Evolutionary conservation across 805 yeast species (phyloP).

Genomic region (Hanseniaspora vineae): DNA sequence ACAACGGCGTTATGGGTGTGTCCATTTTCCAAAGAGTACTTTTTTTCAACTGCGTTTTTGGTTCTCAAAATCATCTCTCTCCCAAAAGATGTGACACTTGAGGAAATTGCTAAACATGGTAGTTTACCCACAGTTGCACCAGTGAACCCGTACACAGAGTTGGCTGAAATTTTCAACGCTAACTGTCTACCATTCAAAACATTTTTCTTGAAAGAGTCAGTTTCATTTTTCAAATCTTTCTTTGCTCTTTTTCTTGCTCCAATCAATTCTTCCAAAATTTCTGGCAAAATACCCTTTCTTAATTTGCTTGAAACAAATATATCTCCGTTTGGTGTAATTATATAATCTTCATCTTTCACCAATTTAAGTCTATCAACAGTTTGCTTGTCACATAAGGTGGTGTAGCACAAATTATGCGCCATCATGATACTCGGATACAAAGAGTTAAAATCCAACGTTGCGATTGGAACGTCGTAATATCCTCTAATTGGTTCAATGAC

Average conservation of each 20-base stretch:
- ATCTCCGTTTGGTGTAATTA: constrained; percentile 84
- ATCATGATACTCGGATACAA: constrained; percentile 97
- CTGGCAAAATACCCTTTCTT: constrained; percentile 82
- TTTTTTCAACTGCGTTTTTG: constrained; percentile 69
- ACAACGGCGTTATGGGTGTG: constrained; percentile 76
- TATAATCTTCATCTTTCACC: constrained; percentile 64
- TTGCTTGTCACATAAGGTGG: constrained; percentile 63
- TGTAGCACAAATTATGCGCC: constrained; percentile 96
- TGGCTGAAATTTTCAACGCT: constrained; percentile 92
- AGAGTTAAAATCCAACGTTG: constrained; percentile 94
- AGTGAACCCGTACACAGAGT: constrained; percentile 96
- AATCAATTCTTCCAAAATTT: constrained; percentile 77
- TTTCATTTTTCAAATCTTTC: constrained; percentile 78
- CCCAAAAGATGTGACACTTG: constrained; percentile 92
- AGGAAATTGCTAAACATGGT: constrained; percentile 93
- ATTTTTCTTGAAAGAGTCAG: constrained; percentile 85
- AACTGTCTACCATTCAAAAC: constrained; percentile 95
- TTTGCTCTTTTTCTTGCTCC: constrained; percentile 91
- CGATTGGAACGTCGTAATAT: constrained; percentile 92
- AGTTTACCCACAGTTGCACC: constrained; percentile 97
- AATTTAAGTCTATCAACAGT: constrained; percentile 55
- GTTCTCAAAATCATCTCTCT: constrained; percentile 94
- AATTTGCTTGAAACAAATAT: constrained; percentile 59
- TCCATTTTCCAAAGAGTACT: constrained; percentile 73
- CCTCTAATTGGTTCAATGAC: constrained; percentile 96